Base-by-base conservation (phyloP, 768 basidiomycete genomes). In the Leccinum rimulosum region DNA sequence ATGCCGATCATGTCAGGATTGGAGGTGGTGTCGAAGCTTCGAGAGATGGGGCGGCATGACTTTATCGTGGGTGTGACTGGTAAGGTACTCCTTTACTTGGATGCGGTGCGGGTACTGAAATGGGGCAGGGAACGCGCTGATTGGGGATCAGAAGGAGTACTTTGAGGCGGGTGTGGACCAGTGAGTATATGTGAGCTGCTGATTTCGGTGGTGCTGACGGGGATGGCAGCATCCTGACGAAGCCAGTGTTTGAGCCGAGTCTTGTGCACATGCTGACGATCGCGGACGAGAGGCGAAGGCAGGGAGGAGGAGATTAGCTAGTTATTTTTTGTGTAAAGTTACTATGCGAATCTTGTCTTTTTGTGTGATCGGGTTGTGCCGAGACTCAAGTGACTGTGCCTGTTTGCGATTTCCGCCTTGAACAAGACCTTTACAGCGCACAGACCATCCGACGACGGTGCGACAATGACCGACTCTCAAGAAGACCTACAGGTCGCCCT, bases 11-110 rank as follows among this genome's bases (percentile, higher is more conserved):
- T 91, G 78, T 87, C 87, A 61, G 93, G 93, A 15, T 68, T 91
- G 49, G 82, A 85, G 58, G 81, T 83, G 19, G 84, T 92, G 11
- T 70, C 79, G 56, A 85, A 82, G 69, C 74, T 95, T 40, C 77
- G 92, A 59, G 78, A 80, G 58, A 70, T 85, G 68, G 86, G 85
- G 8, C 78, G 91, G 61, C 75, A 70, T 19, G 91, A 93, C 66
- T 89, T 93, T 66, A 83, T 94, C n/a, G 88, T 93, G 17, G 89
- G 89, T 35, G 86, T 91, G 45, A 91, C 89, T 54, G 89, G 86
- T 84, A 45, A 64, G 78, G 54, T 19, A 31, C 38, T 19, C 1
- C 25, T 25, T 4, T 57, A 5, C 27, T 35, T 28, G 28, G 17
- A 15, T n/a, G 40, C 1, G 4, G 10, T 49, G 31, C n/a, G 7